phyloP scores from a whole-genome alignment of 2,329 filamentous ascomycete species.

The Calonectria pseudoturangicola region DNA sequence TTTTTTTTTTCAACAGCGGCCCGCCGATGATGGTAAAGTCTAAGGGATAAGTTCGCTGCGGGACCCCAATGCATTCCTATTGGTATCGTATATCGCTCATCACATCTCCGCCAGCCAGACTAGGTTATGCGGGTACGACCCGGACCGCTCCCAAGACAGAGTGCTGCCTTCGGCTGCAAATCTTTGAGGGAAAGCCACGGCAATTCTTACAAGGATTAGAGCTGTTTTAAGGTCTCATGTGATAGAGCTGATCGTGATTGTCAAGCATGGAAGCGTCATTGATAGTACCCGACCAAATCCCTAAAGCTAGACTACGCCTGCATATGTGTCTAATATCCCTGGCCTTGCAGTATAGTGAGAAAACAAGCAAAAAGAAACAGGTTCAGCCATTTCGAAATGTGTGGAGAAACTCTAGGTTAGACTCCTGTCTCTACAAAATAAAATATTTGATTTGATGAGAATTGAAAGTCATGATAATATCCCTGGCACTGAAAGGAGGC shows the following conservation, averaged over 20 bases:
- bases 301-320: background rate
- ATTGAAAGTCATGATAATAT: background rate
- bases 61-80: constrained; percentile 12
- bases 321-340: background rate
- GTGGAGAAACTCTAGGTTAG: too few relatives aligned
- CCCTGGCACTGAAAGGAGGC: background rate
- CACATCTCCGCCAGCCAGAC: background rate
- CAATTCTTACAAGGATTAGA: background rate
- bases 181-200: background rate
- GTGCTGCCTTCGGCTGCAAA: background rate
- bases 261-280: background rate
- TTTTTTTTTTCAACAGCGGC: background rate
- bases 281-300: too few relatives aligned
- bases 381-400: background rate
- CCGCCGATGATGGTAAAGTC: constrained; percentile 5
- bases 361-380: background rate
- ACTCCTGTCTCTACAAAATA: too few relatives aligned
- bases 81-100: background rate
- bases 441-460: too few relatives aligned
- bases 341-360: background rate
- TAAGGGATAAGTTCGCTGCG: background rate
- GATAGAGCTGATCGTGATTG: background rate
- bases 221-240: too few relatives aligned
- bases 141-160: background rate
- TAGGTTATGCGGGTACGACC: background rate